Base-by-base conservation (phyloP, 73 alveolate species). In the Paramecium pentaurelia region DNA sequence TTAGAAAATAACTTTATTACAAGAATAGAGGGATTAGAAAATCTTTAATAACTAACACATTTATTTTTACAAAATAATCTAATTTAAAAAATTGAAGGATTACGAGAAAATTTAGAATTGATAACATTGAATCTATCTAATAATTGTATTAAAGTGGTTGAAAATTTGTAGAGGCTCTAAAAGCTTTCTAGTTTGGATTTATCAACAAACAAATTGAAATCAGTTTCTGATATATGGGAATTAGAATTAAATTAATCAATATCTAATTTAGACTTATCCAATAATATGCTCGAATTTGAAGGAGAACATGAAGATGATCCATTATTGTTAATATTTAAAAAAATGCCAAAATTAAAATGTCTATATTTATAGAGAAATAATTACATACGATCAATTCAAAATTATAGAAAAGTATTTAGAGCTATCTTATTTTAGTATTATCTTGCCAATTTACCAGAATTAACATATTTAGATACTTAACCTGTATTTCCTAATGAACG, bases 1-100 rank as follows among this genome's bases (percentile, higher is more conserved):
- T 93, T 98, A 51, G 98, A 98, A 86, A 99, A 98, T 93, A 98
- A 98, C 90, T 87, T 96, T 44, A 96, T 98, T 8, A 97, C 95
- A 40, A 96, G 96, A 93, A 97, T 98, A 34, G 99, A 98, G 86
- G 97, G 98, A 8, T 70, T 98, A 32, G 97, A 95, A 60, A 92
- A 92, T 27, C 86, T 96, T 75, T 80, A 91, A 32, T 95, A 95
- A 60, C 92, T 98, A 58, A 94, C 95, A n/a, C 92, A 95, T 70
- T 83, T 98, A 58, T 97, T 96, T 93, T 88, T 98, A 83, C 86
- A 96, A 44, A 99, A 98, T 92, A 98, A 98, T 93, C 92, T 97
- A 60, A 97, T 98, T 47, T 60, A 93, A 64, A 94, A 93, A 86
- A 95, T 98, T 20, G 99, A 96, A 75, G 96, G 96, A 40, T 77